These are phyloP conservation scores for Ogataea siamensis DNA, from an alignment of 805 yeast genomes.

Conservation along the genomic window DNA sequence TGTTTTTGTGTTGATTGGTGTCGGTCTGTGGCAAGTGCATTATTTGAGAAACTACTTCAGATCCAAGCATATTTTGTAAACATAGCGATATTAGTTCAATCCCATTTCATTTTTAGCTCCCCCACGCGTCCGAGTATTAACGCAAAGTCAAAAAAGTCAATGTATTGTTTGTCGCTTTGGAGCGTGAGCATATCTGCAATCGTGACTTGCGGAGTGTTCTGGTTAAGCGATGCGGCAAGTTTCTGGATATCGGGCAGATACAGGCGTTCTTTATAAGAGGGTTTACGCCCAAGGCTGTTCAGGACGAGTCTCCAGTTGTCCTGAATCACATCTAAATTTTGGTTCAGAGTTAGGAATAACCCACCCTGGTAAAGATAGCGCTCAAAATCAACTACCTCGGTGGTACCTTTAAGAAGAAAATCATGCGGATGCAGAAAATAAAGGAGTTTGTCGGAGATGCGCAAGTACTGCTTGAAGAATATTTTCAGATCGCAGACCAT, in stretches of 20 bases:
- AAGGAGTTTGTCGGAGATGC: constrained; percentile 31
- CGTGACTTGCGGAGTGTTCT: constrained; percentile 32
- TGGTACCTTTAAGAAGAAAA: constrained; percentile 39
- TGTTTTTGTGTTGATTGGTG: constrained; percentile 63
- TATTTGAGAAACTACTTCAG: constrained; percentile 92
- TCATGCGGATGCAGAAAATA: constrained; percentile 29
- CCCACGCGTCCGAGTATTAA: constrained; percentile 49
- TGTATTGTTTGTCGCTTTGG: constrained; percentile 36
- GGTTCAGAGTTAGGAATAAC: constrained; percentile 37
- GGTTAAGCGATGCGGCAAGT: constrained; percentile 28
- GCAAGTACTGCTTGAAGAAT: constrained; percentile 32
- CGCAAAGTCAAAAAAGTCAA: constrained; percentile 47
- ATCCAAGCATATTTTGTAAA: constrained; percentile 70
- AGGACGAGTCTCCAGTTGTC: constrained; percentile 41
- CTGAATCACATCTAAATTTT: constrained; percentile 35
- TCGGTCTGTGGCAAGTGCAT: constrained; percentile 91
- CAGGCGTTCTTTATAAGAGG: constrained; percentile 26
- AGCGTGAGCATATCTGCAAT: constrained; percentile 47
- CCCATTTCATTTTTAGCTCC: constrained; percentile 25
- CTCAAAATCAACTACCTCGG: constrained; percentile 46
- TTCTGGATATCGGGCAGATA: constrained; percentile 39
- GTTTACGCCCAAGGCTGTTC: constrained; percentile 22
- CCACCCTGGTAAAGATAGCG: constrained; percentile 40
- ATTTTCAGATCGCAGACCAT: constrained; percentile 27
- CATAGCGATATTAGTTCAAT: constrained; percentile 6